Evolutionary conservation across 768 basidiomycete species (phyloP).

Genomic region (Termitomyces sp.): DNA sequence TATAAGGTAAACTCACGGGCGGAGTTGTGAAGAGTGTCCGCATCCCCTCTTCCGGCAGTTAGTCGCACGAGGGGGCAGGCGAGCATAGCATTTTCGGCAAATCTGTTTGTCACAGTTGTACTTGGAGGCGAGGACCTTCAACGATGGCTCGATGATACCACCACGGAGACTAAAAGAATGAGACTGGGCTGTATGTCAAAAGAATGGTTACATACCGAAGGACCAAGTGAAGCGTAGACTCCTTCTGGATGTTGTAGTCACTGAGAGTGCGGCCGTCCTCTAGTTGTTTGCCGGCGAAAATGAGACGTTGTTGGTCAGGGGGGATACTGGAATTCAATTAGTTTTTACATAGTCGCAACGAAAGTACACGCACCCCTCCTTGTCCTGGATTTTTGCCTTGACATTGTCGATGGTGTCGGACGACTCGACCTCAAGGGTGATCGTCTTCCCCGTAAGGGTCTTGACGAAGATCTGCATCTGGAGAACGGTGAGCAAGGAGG

Average conservation of each 20-base stretch:
- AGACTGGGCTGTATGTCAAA: neutral
- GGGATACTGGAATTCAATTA: conserved; percentile 54
- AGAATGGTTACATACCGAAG: conserved; percentile 65
- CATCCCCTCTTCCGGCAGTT: conserved; percentile 97
- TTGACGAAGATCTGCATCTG: conserved; percentile 57
- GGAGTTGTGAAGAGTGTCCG: conserved; percentile 87
- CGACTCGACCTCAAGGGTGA: conserved; percentile 98
- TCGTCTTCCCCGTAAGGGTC: conserved; percentile 95
- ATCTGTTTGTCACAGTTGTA: conserved; percentile 99
- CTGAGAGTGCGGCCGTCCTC: conserved; percentile 95
- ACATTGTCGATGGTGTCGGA: conserved; percentile 97
- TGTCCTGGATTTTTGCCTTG: conserved; percentile 67
- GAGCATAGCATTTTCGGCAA: conserved; percentile 99
- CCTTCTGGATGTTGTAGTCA: conserved; percentile 99
- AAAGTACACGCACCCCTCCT: conserved; percentile 41
- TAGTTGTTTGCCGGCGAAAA: conserved; percentile 97
- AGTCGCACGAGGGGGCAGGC: conserved; percentile 97
- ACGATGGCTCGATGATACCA: conserved; percentile 98
- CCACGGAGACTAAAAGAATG: conserved; percentile 72
- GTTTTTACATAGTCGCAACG: no score
- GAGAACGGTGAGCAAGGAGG: conserved; percentile 9
- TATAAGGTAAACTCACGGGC: conserved; percentile 58
- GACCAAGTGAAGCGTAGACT: conserved; percentile 95
- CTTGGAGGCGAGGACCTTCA: conserved; percentile 94
- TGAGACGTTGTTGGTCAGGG: conserved; percentile 92